Evolutionary conservation across 139 green algal genomes (phyloP), one percentile per base, ranked within the genome.

Genomic region (Chlorella ohadii): DNA sequence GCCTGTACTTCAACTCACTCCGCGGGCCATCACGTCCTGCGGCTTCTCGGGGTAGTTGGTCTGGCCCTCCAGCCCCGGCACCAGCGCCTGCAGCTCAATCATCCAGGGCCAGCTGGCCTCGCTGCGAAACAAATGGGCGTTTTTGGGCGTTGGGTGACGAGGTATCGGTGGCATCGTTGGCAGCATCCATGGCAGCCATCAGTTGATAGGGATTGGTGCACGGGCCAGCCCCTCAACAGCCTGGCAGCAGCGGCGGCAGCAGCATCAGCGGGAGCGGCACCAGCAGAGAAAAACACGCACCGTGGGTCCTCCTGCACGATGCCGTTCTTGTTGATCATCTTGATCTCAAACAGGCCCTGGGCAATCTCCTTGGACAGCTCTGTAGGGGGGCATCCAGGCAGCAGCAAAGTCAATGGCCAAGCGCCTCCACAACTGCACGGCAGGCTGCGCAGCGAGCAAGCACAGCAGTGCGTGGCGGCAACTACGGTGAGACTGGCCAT

Each of bases 301-400:
- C 74, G 33, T 5, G 74, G 74, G 38, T 81, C 74, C 56, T 71
- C 56, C 55, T 56, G 51, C 74, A 81, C 74, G 2, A 36, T 34
- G 33, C 74, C 74, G 6, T 39, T 36, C 23, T 65, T 59, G 36
- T 81, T 59, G 33, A 81, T 81, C 74, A 81, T 81, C 34, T 39
- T 33, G 47, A 81, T 70, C 5, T 33, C 36, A 13, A 27, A 36
- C 74, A 81, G 23, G 55, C n/a, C 74, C 17, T 28, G 20, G 3
- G 56, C 34, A 28, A 81, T 55, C 74, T 81, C 67, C 23, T 41
- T 47, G 67, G 34, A 28, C 33, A 51, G 33, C 67, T 74, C 63
- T 68, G 63, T 12, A 44, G 44, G 44, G 7, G 44, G 44, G 9
- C 6, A 9, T n/a, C n/a, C n/a, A n/a, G n/a, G n/a, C n/a, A n/a